A percentile compares a stretch with the other conserved stretches of the same genome.
These are phyloP conservation scores for Leccinellum albellum DNA, from an alignment of 768 basidiomycete genomes.

Conservation along the genomic window DNA sequence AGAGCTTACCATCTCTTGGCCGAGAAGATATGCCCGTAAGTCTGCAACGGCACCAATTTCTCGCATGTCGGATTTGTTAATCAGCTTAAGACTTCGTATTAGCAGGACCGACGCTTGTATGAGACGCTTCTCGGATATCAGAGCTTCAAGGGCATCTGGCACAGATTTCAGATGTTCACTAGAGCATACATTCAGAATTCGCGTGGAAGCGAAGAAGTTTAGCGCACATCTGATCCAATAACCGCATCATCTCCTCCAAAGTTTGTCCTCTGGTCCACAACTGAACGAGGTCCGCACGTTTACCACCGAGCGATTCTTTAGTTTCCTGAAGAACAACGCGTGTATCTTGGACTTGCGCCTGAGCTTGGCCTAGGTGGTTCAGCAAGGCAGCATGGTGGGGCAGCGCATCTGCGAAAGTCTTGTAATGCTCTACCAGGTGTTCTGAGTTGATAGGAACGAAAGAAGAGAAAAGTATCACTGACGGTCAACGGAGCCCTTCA, in stretches of 20 bases:
- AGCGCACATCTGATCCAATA: conserved; percentile 91
- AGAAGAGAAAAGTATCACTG: conserved; percentile 30
- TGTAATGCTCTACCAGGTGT: conserved; percentile 70
- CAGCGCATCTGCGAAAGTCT: conserved; percentile 90
- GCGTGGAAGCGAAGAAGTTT: conserved; percentile 2
- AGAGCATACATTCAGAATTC: conserved; percentile 14
- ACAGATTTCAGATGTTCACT: conserved; percentile 90
- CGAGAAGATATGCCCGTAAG: conserved; percentile 73
- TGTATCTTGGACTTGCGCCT: conserved; percentile 69
- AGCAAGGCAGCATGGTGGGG: conserved; percentile 85
- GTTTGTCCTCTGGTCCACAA: conserved; percentile 86
- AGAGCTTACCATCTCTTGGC: conserved; percentile 78
- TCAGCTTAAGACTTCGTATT: conserved; percentile 82
- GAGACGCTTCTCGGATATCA: conserved; percentile 95
- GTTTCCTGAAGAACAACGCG: conserved; percentile 70
- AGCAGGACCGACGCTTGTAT: conserved; percentile 85
- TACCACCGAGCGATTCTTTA: conserved; percentile 74
- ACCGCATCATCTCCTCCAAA: conserved; percentile 91
- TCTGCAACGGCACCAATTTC: conserved; percentile 96
- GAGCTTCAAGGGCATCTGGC: conserved; percentile 85
- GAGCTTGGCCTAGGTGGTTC: conserved; percentile 66
- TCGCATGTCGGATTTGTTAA: conserved; percentile 87
- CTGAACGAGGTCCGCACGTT: conserved; percentile 85
- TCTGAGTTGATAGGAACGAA: conserved; percentile 1
- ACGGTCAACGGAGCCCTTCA: conserved; percentile 89